These are phyloP conservation scores for Ceratobasidium sp. DNA, from an alignment of 1,284 basidiomycete species.

Conservation along the genomic window DNA sequence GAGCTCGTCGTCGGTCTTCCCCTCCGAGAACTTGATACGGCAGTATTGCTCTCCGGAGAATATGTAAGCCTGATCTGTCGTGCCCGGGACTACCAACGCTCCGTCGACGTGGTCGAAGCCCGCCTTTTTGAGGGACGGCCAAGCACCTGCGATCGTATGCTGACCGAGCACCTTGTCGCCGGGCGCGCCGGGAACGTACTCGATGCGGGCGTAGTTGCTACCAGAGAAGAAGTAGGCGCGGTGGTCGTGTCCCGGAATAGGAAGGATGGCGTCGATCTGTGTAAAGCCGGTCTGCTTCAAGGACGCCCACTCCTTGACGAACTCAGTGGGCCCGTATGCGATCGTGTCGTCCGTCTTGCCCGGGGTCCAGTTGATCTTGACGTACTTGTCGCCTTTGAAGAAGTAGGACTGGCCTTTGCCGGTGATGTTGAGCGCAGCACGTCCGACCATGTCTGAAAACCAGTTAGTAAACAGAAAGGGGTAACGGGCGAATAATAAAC, in stretches of 20 bases:
- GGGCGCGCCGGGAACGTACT: constrained; percentile 11
- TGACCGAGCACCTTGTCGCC: constrained; percentile 18
- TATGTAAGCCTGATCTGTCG: constrained; percentile 16
- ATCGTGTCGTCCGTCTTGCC: neutral
- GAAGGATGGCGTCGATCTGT: constrained; percentile 31
- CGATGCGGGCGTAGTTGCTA: constrained; percentile 26
- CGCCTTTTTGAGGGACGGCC: constrained; percentile 25
- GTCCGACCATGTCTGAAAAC: constrained; percentile 32
- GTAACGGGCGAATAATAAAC: no score
- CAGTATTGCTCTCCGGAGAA: constrained; percentile 22
- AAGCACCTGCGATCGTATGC: neutral
- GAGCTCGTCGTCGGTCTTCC: constrained; percentile 7
- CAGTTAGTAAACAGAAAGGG: neutral
- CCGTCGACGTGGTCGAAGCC: constrained; percentile 21
- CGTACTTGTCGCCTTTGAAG: constrained; percentile 43
- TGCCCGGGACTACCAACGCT: constrained; percentile 10
- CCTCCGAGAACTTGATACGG: constrained; percentile 29
- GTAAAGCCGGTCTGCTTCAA: constrained; percentile 24
- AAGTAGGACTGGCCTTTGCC: constrained; percentile 19
- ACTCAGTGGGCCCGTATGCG: constrained; percentile 28
- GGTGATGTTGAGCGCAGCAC: constrained; percentile 29
- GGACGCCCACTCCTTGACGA: constrained; percentile 23
- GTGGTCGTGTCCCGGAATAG: constrained; percentile 20
- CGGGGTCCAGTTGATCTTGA: constrained; percentile 32
- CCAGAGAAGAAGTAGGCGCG: constrained; percentile 40